Conservation (phyloP, 352 stramenopile species). For the Aphanomyces stellatus region DNA sequence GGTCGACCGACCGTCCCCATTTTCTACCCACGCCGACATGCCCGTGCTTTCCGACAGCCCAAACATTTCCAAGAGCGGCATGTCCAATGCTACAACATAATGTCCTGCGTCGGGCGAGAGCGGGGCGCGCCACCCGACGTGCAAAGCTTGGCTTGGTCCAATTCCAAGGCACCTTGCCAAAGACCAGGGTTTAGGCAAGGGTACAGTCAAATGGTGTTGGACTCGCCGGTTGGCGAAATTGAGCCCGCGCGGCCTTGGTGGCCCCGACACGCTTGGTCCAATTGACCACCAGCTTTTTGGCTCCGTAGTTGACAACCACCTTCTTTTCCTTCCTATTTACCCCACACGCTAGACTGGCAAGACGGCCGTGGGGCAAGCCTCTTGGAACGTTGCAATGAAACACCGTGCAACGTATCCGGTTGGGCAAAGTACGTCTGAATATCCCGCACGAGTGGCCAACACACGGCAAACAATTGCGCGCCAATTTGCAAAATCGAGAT, state of each 20-base stretch:
- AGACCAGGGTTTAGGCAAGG: slow-evolving; percentile 34
- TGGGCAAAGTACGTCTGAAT: slow-evolving; percentile 38
- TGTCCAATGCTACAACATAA: slow-evolving; percentile 91
- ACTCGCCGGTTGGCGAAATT: slow-evolving; percentile 28
- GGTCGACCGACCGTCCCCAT: slow-evolving; percentile 71
- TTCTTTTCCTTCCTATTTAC: slow-evolving; percentile 39
- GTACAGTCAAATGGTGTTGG: slow-evolving; percentile 36
- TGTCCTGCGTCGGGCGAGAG: slow-evolving; percentile 46
- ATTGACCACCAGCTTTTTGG: slow-evolving; percentile 38
- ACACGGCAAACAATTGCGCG: slow-evolving; percentile 30
- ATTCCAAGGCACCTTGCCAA: slow-evolving; percentile 30
- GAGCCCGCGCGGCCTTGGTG: slow-evolving; percentile 16
- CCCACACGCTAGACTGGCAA: slow-evolving; percentile 34
- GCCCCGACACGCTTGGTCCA: slow-evolving; percentile 38
- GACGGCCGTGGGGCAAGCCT: slow-evolving; percentile 21
- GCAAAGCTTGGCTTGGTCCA: slow-evolving; percentile 72
- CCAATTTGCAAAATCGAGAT: slow-evolving; percentile 31
- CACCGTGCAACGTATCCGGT: slow-evolving; percentile 31
- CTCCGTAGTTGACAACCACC: slow-evolving; percentile 22
- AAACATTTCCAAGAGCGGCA: slow-evolving; percentile 88
- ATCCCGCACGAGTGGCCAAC: slow-evolving; percentile 28
- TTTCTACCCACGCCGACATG: slow-evolving; percentile 77
- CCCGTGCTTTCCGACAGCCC: slow-evolving; percentile 89
- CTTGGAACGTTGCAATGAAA: slow-evolving; percentile 23
- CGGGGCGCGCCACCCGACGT: slow-evolving; percentile 77